phyloP scores from a whole-genome alignment of 164 flowering plant genomes.

The Magnolia changhungtana region DNA sequence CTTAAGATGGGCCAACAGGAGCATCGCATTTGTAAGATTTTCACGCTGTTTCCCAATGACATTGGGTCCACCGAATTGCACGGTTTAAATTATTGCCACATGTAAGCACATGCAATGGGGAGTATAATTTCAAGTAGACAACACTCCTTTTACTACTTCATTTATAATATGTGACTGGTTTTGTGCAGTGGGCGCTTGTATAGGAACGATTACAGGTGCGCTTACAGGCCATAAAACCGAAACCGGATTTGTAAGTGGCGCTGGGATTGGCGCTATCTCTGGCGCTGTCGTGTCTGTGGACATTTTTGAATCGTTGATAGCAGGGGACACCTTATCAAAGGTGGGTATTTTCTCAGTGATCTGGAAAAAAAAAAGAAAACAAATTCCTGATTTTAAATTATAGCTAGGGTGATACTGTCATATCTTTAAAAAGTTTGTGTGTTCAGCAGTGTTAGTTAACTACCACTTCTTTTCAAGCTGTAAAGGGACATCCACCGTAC shows the following conservation, averaged over 20 bases:
- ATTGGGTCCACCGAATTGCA: too few species aligned
- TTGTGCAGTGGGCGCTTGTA: slow-evolving; percentile 54
- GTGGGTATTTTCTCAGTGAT: slow-evolving; percentile 17
- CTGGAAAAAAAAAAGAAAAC: not conserved
- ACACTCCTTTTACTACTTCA: too few species aligned
- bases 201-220: slow-evolving; percentile 63
- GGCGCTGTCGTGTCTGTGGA: slow-evolving; percentile 68
- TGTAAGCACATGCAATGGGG: too few species aligned
- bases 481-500: too few species aligned
- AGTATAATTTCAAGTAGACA: too few species aligned
- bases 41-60: too few species aligned
- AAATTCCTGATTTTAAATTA: not conserved
- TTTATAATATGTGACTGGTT: not conserved
- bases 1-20: too few species aligned
- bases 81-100: too few species aligned
- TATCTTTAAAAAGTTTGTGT: too few species aligned
- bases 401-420: not conserved
- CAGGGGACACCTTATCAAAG: slow-evolving; percentile 60
- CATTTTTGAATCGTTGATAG: slow-evolving; percentile 40
- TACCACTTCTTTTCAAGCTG: too few species aligned
- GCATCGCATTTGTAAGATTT: too few species aligned
- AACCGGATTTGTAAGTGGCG: slow-evolving; percentile 60
- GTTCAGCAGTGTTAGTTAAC: too few species aligned
- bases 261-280: slow-evolving; percentile 54
- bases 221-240: slow-evolving; percentile 69